phyloP scores from a whole-genome alignment of 108 stramenopile genomes.

The Aurantiochytrium sp. region DNA sequence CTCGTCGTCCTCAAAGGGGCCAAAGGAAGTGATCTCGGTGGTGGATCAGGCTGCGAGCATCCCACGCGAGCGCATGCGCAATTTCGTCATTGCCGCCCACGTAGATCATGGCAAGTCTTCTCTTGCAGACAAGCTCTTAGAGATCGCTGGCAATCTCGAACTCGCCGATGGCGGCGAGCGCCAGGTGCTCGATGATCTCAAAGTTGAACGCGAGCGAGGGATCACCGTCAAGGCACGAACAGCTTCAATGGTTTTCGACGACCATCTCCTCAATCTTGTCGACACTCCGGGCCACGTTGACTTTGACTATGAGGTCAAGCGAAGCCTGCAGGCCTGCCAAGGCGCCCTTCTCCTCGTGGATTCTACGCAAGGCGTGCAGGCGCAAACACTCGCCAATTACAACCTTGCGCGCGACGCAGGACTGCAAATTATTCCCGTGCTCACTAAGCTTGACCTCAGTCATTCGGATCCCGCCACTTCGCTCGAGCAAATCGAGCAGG shows the following conservation, averaged over 20 bases:
- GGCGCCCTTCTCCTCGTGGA: constrained; percentile 97
- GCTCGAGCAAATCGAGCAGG: constrained; percentile 78
- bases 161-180: constrained; percentile 25
- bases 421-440: constrained; percentile 91
- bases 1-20: no score
- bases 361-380: constrained; percentile 96
- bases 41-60: not conserved
- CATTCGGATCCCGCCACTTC: constrained; percentile 93
- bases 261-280: constrained; percentile 71
- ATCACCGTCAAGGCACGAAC: constrained; percentile 98
- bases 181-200: constrained; percentile 92
- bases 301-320: constrained; percentile 89
- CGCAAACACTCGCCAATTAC: constrained; percentile 95
- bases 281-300: constrained; percentile 88
- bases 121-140: constrained; percentile 83
- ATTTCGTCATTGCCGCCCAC: constrained; percentile 91
- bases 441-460: constrained; percentile 97
- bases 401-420: constrained; percentile 91
- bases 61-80: constrained; percentile 60
- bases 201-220: constrained; percentile 92
- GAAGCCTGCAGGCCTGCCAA: constrained; percentile 94
- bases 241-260: constrained; percentile 79
- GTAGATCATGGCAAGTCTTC: constrained; percentile 97
- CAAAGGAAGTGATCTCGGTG: not conserved
- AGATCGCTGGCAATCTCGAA: constrained; percentile 55